Conservation (phyloP, 2,329 filamentous ascomycete species). For the Aspergillus sp. region DNA sequence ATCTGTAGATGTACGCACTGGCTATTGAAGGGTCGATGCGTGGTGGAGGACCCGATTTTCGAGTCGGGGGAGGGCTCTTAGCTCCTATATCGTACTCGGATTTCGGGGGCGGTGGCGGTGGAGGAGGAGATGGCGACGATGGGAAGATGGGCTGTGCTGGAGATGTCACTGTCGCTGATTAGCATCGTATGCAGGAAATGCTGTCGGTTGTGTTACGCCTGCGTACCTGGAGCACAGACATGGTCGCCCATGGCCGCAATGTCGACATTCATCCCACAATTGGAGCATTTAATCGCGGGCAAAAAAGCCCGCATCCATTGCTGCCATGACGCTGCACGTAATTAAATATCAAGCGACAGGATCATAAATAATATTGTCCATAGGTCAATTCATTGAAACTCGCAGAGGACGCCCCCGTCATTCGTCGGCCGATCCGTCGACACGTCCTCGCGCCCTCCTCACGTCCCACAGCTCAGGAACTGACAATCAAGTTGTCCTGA, state of each 20-base stretch:
- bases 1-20: constrained; percentile 43
- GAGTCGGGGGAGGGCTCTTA: constrained; percentile 2
- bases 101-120: constrained; percentile 24
- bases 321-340: constrained; percentile 21
- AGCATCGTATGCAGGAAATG: no score
- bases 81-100: constrained; percentile 8
- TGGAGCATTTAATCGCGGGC: constrained; percentile 83
- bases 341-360: no score
- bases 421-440: no score
- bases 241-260: constrained; percentile 86
- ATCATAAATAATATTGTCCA: no score
- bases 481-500: no score
- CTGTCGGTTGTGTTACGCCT: no score
- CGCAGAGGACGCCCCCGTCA: no score
- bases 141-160: no score
- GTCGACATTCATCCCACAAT: constrained; percentile 71
- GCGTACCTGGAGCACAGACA: constrained; percentile 51
- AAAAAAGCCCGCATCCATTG: constrained; percentile 62
- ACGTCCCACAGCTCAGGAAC: no score
- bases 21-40: constrained; percentile 55
- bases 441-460: no score
- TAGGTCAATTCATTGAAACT: no score
- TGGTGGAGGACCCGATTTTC: constrained; percentile 47
- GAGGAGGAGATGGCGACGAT: constrained; percentile 6
- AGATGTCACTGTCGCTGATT: no score